These are phyloP conservation scores for Pestalotiopsis sp. DNA, from an alignment of 2,329 filamentous ascomycete species.

Conservation along the genomic window DNA sequence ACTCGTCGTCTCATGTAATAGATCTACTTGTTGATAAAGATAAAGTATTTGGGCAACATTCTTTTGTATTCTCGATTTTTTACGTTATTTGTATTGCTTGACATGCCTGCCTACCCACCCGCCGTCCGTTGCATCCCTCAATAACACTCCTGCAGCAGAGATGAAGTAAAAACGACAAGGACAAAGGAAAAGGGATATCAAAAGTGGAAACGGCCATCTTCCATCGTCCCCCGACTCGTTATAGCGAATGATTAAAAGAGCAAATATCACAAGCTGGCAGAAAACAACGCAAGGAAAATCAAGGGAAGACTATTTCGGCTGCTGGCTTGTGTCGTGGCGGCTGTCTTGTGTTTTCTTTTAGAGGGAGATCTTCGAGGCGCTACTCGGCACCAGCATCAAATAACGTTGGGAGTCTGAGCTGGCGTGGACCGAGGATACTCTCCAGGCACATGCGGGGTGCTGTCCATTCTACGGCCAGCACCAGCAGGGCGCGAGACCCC, in stretches of 20 bases:
- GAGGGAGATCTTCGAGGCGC: no score
- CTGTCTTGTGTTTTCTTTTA: no score
- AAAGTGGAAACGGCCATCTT: neutral
- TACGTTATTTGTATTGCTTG: no score
- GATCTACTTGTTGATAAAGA: no score
- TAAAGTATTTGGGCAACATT: no score
- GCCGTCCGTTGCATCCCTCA: neutral
- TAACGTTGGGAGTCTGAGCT: slow-evolving; percentile 11
- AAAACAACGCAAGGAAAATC: neutral
- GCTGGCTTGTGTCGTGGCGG: no score
- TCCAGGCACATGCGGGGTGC: slow-evolving; percentile 18
- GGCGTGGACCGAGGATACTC: slow-evolving; percentile 15
- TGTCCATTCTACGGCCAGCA: slow-evolving; percentile 13
- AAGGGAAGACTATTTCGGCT: neutral
- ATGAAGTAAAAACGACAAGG: neutral
- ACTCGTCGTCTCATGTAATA: no score
- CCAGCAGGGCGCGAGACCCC: slow-evolving; percentile 7
- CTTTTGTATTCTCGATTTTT: no score
- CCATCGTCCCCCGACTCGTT: neutral
- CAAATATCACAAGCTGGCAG: neutral
- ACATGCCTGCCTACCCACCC: neutral
- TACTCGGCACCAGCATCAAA: neutral
- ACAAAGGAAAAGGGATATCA: slow-evolving; percentile 7
- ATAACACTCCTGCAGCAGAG: neutral
- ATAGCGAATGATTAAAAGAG: neutral